Evolutionary conservation across 2,329 filamentous ascomycete genomes (phyloP).

Genomic region (Aspergillus latus): DNA sequence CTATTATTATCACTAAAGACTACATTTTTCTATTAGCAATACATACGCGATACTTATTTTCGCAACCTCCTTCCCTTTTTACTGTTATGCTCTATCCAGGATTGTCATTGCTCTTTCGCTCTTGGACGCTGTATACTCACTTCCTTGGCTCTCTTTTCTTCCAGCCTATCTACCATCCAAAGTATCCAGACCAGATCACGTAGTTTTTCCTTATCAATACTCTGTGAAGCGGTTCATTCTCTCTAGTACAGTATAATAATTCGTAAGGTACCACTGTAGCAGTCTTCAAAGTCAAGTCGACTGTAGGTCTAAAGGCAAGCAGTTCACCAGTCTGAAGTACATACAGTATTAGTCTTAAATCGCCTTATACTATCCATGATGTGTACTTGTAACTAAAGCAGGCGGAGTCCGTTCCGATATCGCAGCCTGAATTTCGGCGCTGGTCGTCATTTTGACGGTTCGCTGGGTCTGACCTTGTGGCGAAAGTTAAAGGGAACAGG

Average conservation of each 20-base stretch:
- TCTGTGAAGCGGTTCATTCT: not conserved
- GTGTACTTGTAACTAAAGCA: too few relatives aligned
- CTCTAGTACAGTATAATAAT: not conserved
- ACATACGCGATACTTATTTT: too few relatives aligned
- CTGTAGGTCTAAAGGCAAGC: not conserved
- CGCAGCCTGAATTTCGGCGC: not conserved
- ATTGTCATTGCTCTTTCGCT: too few relatives aligned
- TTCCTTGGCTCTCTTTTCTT: not conserved
- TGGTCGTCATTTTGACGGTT: not conserved
- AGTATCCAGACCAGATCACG: not conserved
- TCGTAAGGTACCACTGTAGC: not conserved
- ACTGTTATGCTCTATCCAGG: too few relatives aligned
- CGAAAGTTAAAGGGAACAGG: not conserved
- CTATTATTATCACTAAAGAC: too few relatives aligned
- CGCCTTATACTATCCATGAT: not conserved
- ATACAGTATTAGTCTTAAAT: not conserved
- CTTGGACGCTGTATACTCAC: too few relatives aligned
- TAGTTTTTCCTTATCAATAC: not conserved
- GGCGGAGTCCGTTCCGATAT: not conserved
- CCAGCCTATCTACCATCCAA: not conserved
- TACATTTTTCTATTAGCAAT: too few relatives aligned
- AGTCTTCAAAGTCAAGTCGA: not conserved
- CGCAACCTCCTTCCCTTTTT: too few relatives aligned
- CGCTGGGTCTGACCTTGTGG: not conserved
- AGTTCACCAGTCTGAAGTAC: not conserved